Percentiles rank a stretch among this genome's conserved stretches.
Conservation (phyloP, 202 grass and related monocot species). For the Hordeum pubiflorum region DNA sequence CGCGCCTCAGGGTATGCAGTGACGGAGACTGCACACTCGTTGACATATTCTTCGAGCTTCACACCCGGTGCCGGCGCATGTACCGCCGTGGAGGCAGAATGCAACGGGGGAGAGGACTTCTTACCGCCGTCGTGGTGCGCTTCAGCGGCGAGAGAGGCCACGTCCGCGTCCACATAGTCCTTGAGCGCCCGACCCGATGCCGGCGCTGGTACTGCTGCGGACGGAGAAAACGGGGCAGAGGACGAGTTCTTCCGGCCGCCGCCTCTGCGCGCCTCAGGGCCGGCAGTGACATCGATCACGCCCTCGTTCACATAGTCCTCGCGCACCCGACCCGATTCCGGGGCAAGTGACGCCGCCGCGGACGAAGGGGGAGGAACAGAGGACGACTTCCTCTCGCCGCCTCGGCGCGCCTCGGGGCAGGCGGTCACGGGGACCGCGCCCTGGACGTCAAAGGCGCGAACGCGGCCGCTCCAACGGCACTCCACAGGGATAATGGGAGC, state of each 20-base stretch:
- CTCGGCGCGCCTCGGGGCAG: not conserved
- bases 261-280: not conserved
- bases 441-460: constrained; percentile 12
- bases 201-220: not conserved
- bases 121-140: not conserved
- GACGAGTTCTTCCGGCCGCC: constrained; percentile 20
- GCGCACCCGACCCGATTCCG: not conserved
- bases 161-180: constrained; percentile 18
- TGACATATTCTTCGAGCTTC: not conserved
- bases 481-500: not conserved
- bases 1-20: not conserved
- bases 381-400: not conserved
- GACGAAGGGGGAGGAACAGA: not conserved
- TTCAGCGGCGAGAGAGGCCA: not conserved
- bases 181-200: constrained; percentile 19
- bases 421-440: not conserved
- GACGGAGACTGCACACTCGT: not conserved
- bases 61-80: not conserved
- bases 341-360: not conserved
- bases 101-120: not conserved
- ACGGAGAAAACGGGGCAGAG: not conserved
- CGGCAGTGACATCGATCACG: constrained; percentile 8
- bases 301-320: constrained; percentile 47
- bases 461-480: constrained; percentile 22
- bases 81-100: not conserved